Base-by-base conservation (phyloP, 2,329 filamentous ascomycete genomes). In the Diaporthe ampelina region DNA sequence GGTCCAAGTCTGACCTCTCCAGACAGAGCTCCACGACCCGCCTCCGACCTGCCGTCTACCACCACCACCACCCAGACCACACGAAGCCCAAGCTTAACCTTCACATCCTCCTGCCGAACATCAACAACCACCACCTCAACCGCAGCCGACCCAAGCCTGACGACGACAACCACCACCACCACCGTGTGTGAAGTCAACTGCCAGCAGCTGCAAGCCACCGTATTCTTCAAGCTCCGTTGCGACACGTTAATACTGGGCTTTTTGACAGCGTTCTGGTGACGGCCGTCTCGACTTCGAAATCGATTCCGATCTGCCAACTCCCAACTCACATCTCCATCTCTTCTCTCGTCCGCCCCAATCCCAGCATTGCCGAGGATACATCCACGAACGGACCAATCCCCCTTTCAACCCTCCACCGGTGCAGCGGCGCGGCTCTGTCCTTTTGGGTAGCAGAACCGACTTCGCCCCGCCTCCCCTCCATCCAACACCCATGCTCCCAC, bases 401-500 rank as follows among this genome's bases (percentile, higher is more conserved):
- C 69, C 61, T 67, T 57, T 45, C 26, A 45, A 35, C 40, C 52
- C 37, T 59, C 48, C 65, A 43, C 54, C 68, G 63, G 58, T 74
- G 72, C 74, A 74, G 74, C 73, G 74, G 74, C 72, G 72, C 77
- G 76, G 78, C 80, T 79, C 79, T 79, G 76, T 80, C 80, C 78
- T 76, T 70, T 70, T 74, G 79, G 79, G 79, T 79, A 79, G 79
- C 77, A 80, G 78, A 77, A 77, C 79, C 78, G 70, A 76, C 78
- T 78, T 78, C 77, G 75, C 77, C 69, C 75, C 76, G 65, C 73
- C 75, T 50, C 74, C 74, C 70, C 72, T 70, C 68, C 74, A 76
- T 75, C 75, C 75, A 74, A 72, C 71, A 73, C 83, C 86, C 88
- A 90, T 90, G 88, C 87, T 89, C 86, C 87, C 88, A 85, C 87